Evolutionary conservation across 2,329 filamentous ascomycete species (phyloP).

Genomic region (Hypoxylon sp.): DNA sequence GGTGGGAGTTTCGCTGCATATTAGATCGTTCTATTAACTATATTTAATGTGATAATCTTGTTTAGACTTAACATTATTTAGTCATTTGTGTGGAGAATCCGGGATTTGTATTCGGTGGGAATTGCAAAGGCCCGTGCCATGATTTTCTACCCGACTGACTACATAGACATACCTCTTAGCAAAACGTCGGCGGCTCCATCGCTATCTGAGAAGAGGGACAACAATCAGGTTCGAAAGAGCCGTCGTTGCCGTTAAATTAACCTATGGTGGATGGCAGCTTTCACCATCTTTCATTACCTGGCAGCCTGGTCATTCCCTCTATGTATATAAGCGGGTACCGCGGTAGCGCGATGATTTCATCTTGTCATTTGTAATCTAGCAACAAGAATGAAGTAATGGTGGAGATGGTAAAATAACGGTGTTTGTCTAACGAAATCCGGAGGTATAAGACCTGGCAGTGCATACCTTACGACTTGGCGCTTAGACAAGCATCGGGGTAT

Average conservation of each 20-base stretch:
- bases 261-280: neutral
- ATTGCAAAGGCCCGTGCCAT: constrained; percentile 13
- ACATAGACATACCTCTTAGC: neutral
- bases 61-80: neutral
- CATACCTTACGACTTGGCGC: constrained; percentile 28
- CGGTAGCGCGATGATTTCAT: constrained; percentile 5
- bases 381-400: constrained; percentile 7
- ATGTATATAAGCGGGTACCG: constrained; percentile 6
- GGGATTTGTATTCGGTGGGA: constrained; percentile 5
- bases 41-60: neutral
- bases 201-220: constrained; percentile 27
- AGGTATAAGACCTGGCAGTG: constrained; percentile 15
- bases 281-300: neutral
- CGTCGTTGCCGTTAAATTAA: neutral
- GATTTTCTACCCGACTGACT: constrained; percentile 11
- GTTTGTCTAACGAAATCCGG: constrained; percentile 17
- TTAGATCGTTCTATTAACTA: neutral
- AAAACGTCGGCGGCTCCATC: constrained; percentile 38
- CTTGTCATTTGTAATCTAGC: constrained; percentile 4
- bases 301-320: neutral
- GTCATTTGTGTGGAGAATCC: neutral
- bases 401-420: constrained; percentile 10
- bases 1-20: neutral
- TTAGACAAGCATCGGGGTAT: constrained; percentile 13
- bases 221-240: constrained; percentile 5